These are phyloP conservation scores for Aquanectria penicillioides DNA, from an alignment of 2,329 filamentous ascomycete genomes.

Conservation along the genomic window DNA sequence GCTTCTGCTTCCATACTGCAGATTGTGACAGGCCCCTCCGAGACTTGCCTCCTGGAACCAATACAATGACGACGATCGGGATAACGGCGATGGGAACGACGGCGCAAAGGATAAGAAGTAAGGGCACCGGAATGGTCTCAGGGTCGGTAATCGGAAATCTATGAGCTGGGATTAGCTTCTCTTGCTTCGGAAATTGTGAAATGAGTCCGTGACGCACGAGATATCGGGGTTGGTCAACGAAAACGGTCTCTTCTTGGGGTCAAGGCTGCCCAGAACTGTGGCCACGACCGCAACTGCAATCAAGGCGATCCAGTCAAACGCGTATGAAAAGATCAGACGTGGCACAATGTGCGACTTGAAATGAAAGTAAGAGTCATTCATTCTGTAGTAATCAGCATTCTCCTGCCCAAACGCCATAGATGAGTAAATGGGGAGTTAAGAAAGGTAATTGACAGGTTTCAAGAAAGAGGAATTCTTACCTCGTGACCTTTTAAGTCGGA, in stretches of 20 bases:
- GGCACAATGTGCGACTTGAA: conserved; percentile 40
- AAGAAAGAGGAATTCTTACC: too few species aligned
- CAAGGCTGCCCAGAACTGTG: conserved; percentile 65
- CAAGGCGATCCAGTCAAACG: conserved; percentile 79
- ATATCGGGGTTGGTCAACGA: conserved; percentile 79
- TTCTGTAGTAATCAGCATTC: conserved; percentile 41
- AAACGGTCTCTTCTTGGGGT: conserved; percentile 77
- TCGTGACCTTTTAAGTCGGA: too few species aligned
- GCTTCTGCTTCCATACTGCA: conserved; percentile 80
- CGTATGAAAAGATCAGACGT: conserved; percentile 68
- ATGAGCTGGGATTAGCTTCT: conserved; percentile 20
- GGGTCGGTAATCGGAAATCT: conserved; percentile 76
- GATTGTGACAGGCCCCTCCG: conserved; percentile 68
- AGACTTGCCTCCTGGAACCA: conserved; percentile 78
- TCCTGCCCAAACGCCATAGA: too few species aligned
- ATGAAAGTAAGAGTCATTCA: conserved; percentile 34
- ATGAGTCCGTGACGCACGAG: conserved; percentile 64
- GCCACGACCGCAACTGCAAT: conserved; percentile 68
- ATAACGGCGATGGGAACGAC: conserved; percentile 75
- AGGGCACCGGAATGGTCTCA: conserved; percentile 76
- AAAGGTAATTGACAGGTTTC: too few species aligned
- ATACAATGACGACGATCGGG: conserved; percentile 71
- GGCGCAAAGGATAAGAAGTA: conserved; percentile 72
- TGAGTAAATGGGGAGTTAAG: too few species aligned
- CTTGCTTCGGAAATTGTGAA: not conserved